phyloP scores from a whole-genome alignment of 176 grass and related monocot species.

The Themeda triandra region DNA sequence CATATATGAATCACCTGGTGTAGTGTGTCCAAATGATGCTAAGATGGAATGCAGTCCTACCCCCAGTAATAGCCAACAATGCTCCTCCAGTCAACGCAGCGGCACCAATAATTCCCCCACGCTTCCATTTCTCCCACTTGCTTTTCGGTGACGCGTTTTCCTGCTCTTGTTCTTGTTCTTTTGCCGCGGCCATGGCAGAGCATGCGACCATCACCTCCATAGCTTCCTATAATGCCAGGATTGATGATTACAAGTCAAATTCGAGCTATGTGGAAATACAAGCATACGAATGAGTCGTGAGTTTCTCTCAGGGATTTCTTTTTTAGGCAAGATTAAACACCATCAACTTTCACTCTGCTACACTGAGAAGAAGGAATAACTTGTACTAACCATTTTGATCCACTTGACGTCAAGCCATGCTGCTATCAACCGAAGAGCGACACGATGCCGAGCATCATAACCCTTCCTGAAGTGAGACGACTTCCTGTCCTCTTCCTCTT shows the following conservation, averaged over 20 bases:
- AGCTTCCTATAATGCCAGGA: conserved; percentile 60
- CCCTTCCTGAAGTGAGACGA: conserved; percentile 71
- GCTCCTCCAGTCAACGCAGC: conserved; percentile 90
- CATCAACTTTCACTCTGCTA: background rate
- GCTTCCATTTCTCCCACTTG: conserved; percentile 90
- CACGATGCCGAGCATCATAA: conserved; percentile 77
- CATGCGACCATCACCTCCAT: conserved; percentile 90
- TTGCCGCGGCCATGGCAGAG: conserved; percentile 93
- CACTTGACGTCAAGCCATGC: conserved; percentile 90
- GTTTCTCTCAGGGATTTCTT: background rate
- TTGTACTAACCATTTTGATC: conserved; percentile 79
- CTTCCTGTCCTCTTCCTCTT: conserved; percentile 68
- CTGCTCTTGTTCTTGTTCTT: conserved; percentile 65
- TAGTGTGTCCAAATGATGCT: background rate
- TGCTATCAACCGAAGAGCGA: conserved; percentile 42
- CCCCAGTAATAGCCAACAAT: conserved; percentile 86
- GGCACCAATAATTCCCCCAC: conserved; percentile 87
- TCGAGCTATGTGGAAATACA: background rate
- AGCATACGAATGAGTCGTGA: background rate
- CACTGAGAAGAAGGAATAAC: background rate
- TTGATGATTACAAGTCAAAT: background rate
- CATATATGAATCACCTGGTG: background rate
- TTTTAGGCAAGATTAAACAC: background rate
- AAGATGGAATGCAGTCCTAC: conserved; percentile 21
- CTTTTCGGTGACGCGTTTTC: conserved; percentile 53